Evolutionary conservation across 2,329 filamentous ascomycete genomes (phyloP), one percentile per base, ranked within the genome.

Genomic region (Thelonectria olida): DNA sequence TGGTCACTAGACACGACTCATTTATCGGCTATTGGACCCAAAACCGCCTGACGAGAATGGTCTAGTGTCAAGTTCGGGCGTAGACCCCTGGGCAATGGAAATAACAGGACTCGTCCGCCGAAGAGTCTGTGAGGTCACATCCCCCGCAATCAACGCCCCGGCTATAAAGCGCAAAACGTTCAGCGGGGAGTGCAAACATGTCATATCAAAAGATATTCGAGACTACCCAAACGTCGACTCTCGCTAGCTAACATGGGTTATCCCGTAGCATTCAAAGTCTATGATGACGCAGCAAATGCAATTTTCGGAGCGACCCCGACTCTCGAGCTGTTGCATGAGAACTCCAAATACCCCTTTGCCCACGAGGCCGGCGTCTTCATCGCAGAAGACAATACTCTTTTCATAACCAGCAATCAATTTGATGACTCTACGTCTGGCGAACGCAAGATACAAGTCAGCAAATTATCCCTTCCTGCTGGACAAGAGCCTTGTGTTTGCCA

Each of bases 301-400:
- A 70, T 81, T 15, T 71, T 78, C 23, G 80, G 80, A 2, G n/a
- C 59, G 5, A 55, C 59, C 3, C 78, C 79, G 5, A 70, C 64
- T 10, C 61, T 82, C 1, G 72, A 80, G 12, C 61, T 80, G 2
- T 65, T 82, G 3, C 66, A 75, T 23, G 74, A 80, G 59, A 76
- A 78, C 49, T 64, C 72, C 28, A 66, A 70, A 3, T 79, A 81
- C 39, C 78, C 81, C 0, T 84, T 84, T 52, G 82, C 82, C 2
- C 82, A 85, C 62, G 83, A 85, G 69, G 82, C 82, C 0, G 74
- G 74, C 1, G 75, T 77, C 7, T 78, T 73, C 58, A 70, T 77
- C 6, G 66, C 66, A 10, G 54, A 67, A n/a, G 58, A 68, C 7
- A 67, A 74, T 17, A 61, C 70, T 0, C 61, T 77, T 0, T 75